Percentiles rank a stretch among this genome's conserved stretches.
Conservation (phyloP, 177 flowering plant genomes). For the Tripterygium wilfordii region DNA sequence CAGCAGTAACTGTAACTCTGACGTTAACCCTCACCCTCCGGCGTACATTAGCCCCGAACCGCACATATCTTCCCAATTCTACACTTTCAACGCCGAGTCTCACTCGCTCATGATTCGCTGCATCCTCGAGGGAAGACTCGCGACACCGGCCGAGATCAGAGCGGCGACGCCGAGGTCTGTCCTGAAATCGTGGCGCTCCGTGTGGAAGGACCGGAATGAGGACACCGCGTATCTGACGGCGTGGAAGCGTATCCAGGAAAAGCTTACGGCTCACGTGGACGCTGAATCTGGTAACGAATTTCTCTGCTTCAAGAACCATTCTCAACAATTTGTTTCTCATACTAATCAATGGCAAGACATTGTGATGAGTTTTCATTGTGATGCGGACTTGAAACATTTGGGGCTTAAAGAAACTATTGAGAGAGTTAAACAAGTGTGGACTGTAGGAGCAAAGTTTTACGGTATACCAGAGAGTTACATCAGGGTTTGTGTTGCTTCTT, state of each 20-base stretch:
- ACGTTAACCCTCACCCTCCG: conserved; percentile 9
- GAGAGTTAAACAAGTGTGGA: conserved; percentile 89
- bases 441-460: conserved; percentile 94
- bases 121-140: conserved; percentile 56
- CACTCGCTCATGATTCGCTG: conserved; percentile 82
- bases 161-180: conserved; percentile 67
- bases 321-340: conserved; percentile 79
- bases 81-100: conserved; percentile 82
- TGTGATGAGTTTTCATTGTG: conserved; percentile 69
- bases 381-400: conserved; percentile 72
- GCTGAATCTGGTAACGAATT: conserved; percentile 39
- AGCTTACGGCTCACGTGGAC: conserved; percentile 60
- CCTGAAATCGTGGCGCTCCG: conserved; percentile 86
- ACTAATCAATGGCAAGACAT: conserved; percentile 87
- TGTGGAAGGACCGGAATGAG: conserved; percentile 98
- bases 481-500: conserved; percentile 76
- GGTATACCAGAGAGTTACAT: conserved; percentile 94
- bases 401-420: conserved; percentile 87
- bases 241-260: conserved; percentile 97
- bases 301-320: conserved; percentile 80
- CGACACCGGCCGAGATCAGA: conserved; percentile 82
- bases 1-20: not conserved
- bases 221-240: conserved; percentile 93
- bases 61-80: conserved; percentile 87
- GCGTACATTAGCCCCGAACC: conserved; percentile 64